Conservation (phyloP, 768 basidiomycete genomes). For the Epithele typhae region DNA sequence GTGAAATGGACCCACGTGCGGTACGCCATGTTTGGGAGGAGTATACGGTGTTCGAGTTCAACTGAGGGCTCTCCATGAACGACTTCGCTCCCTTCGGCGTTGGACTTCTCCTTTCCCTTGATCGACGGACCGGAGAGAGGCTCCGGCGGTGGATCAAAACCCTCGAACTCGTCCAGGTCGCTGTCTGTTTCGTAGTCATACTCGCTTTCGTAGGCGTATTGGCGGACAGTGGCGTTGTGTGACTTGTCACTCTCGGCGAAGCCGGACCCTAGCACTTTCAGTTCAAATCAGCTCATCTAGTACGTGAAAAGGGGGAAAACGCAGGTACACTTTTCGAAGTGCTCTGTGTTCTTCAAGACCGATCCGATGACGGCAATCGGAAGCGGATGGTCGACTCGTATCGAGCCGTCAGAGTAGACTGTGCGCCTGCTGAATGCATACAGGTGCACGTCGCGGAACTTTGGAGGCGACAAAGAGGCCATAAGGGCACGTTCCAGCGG, state of each 20-base stretch:
- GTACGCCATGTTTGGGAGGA: slow-evolving; percentile 15
- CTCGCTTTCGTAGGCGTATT: slow-evolving; percentile 4
- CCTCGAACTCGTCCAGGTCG: slow-evolving; percentile 19
- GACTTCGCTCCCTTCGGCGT: not conserved
- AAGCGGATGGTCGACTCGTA: not conserved
- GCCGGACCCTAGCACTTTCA: slow-evolving; percentile 11
- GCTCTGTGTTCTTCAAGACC: slow-evolving; percentile 1
- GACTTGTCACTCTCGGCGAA: slow-evolving; percentile 9
- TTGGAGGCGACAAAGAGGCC: not conserved
- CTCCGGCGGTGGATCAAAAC: no score
- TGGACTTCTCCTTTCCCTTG: not conserved
- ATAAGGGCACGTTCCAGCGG: not conserved
- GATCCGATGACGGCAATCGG: slow-evolving; percentile 1
- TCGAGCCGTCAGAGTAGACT: not conserved
- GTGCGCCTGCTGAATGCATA: slow-evolving; percentile 2
- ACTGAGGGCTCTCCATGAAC: not conserved
- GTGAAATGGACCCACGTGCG: slow-evolving; percentile 13
- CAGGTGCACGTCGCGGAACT: slow-evolving; percentile 1
- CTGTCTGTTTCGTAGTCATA: slow-evolving; percentile 23
- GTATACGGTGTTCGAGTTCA: not conserved
- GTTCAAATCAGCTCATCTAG: not conserved
- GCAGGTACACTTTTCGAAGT: slow-evolving; percentile 2
- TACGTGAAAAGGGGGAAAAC: not conserved
- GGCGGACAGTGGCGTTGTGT: not conserved
- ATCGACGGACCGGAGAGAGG: no score